A percentile compares a stretch with the other conserved stretches of the same genome.
Evolutionary conservation across 768 basidiomycete genomes (phyloP).

Genomic region (Suillus paluster): DNA sequence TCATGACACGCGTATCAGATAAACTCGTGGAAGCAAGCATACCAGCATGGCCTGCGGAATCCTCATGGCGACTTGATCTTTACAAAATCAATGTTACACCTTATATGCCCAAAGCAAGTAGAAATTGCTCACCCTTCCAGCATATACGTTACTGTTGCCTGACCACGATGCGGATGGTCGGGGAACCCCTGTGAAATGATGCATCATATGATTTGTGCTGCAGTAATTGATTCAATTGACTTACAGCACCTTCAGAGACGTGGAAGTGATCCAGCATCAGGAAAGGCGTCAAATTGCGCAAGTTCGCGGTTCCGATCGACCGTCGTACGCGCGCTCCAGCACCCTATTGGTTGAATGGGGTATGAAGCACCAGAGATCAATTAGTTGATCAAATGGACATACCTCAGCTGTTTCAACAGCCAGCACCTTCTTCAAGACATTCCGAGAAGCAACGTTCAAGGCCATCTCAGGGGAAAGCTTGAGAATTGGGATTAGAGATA

Average conservation of each 20-base stretch:
- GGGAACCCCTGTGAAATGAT: slow-evolving; percentile 70
- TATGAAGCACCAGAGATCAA: slow-evolving; percentile 6
- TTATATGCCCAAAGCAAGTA: neutral
- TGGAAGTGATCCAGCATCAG: slow-evolving; percentile 89
- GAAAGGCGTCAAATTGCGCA: slow-evolving; percentile 89
- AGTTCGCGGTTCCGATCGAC: slow-evolving; percentile 75
- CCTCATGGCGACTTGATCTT: slow-evolving; percentile 81
- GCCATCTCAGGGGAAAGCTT: slow-evolving; percentile 29
- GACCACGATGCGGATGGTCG: slow-evolving; percentile 92
- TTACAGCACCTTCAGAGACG: slow-evolving; percentile 67
- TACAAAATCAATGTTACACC: slow-evolving; percentile 22
- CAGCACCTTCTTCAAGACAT: slow-evolving; percentile 76
- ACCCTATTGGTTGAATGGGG: slow-evolving; percentile 50
- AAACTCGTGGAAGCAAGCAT: neutral
- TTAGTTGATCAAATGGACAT: slow-evolving; percentile 4
- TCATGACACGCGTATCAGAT: neutral
- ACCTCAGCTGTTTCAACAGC: slow-evolving; percentile 79
- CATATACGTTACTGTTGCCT: slow-evolving; percentile 90
- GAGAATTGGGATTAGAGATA: slow-evolving; percentile 5
- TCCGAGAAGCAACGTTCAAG: slow-evolving; percentile 54
- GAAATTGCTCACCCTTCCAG: slow-evolving; percentile 62
- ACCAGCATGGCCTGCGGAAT: slow-evolving; percentile 86
- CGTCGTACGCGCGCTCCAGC: slow-evolving; percentile 83
- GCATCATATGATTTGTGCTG: neutral
- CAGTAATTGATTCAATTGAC: slow-evolving; percentile 26